A percentile compares a stretch with the other conserved stretches of the same genome.
These are phyloP conservation scores for Talaromyces funiculosus DNA, from an alignment of 2,329 filamentous ascomycete genomes.

Conservation along the genomic window DNA sequence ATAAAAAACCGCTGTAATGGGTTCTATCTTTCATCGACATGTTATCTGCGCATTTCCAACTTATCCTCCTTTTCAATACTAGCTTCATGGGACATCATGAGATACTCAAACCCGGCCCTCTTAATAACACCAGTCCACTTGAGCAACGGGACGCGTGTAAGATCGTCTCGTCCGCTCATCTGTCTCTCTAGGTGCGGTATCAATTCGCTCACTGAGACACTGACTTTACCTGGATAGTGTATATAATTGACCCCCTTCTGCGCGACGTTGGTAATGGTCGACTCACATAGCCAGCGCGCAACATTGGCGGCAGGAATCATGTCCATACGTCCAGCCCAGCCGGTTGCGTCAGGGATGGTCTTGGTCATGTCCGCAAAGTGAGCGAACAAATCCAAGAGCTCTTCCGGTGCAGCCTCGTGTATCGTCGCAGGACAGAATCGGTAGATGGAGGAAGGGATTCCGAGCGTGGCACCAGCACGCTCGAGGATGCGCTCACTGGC, in stretches of 20 bases:
- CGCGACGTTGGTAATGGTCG: neutral
- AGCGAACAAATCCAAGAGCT: neutral
- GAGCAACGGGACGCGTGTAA: neutral
- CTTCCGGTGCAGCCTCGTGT: neutral
- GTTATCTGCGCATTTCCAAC: neutral
- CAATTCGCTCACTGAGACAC: neutral
- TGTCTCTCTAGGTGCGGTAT: neutral
- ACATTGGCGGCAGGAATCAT: neutral
- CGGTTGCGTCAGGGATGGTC: neutral
- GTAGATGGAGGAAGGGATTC: constrained; percentile 26
- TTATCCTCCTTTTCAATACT: neutral
- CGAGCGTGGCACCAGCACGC: constrained; percentile 14
- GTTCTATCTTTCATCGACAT: neutral
- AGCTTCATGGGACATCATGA: neutral
- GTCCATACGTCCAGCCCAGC: neutral
- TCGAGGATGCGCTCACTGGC: constrained; percentile 36
- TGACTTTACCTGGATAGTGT: neutral
- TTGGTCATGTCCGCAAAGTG: neutral
- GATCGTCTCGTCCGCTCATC: neutral
- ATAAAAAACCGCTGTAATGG: neutral
- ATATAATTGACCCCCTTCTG: neutral
- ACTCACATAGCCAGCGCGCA: neutral
- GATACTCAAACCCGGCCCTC: neutral
- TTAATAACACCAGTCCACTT: constrained; percentile 2
- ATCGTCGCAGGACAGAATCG: constrained; percentile 15